These are phyloP conservation scores for Hyparrhenia diplandra DNA, from an alignment of 176 grass and related monocot species.

Conservation along the genomic window DNA sequence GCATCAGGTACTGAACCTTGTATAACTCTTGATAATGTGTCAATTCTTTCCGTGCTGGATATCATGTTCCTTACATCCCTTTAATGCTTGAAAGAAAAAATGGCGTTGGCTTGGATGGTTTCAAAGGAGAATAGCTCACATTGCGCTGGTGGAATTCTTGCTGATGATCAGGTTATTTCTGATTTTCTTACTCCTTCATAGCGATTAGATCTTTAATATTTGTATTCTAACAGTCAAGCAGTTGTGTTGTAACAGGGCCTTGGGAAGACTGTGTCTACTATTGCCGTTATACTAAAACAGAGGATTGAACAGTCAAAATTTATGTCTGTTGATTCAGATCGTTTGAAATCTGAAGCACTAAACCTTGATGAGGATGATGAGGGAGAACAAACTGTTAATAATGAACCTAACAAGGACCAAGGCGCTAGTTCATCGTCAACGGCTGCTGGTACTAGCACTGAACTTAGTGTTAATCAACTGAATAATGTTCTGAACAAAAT, in stretches of 20 bases:
- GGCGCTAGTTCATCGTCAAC: constrained; percentile 22
- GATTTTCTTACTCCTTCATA: neutral
- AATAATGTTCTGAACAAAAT: constrained; percentile 32
- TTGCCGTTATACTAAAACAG: constrained; percentile 93
- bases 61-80: constrained; percentile 14
- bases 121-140: constrained; percentile 87
- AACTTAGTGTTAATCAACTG: constrained; percentile 3
- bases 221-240: constrained; percentile 29
- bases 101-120: constrained; percentile 99
- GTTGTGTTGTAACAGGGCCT: constrained; percentile 71
- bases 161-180: constrained; percentile 95
- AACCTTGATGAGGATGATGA: constrained; percentile 90
- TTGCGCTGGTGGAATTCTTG: constrained; percentile 96
- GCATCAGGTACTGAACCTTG: constrained; percentile 67
- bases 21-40: neutral
- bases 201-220: constrained; percentile 3
- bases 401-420: constrained; percentile 33
- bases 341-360: constrained; percentile 73
- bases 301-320: constrained; percentile 77
- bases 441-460: constrained; percentile 5
- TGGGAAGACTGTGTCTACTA: constrained; percentile 95
- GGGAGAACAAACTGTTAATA: constrained; percentile 11
- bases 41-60: constrained; percentile 17
- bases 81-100: constrained; percentile 74
- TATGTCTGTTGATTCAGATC: constrained; percentile 67